A percentile compares a stretch with the other conserved stretches of the same genome.
Evolutionary conservation across 2,329 filamentous ascomycete species (phyloP).

Genomic region (Venturia oleaginea): DNA sequence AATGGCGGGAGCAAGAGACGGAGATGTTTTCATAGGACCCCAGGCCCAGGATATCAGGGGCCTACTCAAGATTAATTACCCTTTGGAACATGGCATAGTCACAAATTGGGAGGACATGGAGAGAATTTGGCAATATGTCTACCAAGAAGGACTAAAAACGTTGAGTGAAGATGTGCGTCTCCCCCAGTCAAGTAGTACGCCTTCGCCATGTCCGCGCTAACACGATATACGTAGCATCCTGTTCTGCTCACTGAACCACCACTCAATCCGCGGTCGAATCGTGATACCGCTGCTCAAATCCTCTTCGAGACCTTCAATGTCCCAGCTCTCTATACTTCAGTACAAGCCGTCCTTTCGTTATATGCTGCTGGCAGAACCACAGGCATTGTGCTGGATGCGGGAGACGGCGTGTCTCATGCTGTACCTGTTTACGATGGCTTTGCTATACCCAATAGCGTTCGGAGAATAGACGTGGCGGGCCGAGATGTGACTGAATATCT

Average conservation of each 20-base stretch:
- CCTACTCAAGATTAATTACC: slow-evolving; percentile 89
- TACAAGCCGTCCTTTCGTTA: slow-evolving; percentile 90
- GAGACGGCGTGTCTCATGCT: slow-evolving; percentile 93
- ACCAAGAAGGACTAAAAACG: slow-evolving; percentile 90
- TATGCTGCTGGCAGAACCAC: slow-evolving; percentile 95
- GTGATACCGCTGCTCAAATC: slow-evolving; percentile 92
- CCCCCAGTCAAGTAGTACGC: background rate
- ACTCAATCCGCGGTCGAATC: slow-evolving; percentile 88
- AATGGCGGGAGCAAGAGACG: slow-evolving; percentile 90
- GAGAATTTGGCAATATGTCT: slow-evolving; percentile 97
- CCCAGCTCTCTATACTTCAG: slow-evolving; percentile 89
- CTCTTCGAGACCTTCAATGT: slow-evolving; percentile 99
- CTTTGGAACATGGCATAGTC: slow-evolving; percentile 93
- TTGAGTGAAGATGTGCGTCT: slow-evolving; percentile 80
- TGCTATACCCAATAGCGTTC: slow-evolving; percentile 89
- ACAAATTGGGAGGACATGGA: slow-evolving; percentile 99
- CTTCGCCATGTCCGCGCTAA: slow-evolving; percentile 5
- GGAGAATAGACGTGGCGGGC: slow-evolving; percentile 90
- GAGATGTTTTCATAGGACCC: slow-evolving; percentile 93
- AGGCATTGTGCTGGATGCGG: slow-evolving; percentile 88
- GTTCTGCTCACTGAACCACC: slow-evolving; percentile 94
- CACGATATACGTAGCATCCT: slow-evolving; percentile 57
- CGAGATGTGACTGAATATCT: slow-evolving; percentile 94
- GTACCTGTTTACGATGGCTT: slow-evolving; percentile 98
- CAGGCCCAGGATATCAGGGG: slow-evolving; percentile 85